A percentile compares a stretch with the other conserved stretches of the same genome.
These are phyloP conservation scores for Geotrichum europaeum DNA, from an alignment of 1,139 yeast genomes.

Conservation along the genomic window DNA sequence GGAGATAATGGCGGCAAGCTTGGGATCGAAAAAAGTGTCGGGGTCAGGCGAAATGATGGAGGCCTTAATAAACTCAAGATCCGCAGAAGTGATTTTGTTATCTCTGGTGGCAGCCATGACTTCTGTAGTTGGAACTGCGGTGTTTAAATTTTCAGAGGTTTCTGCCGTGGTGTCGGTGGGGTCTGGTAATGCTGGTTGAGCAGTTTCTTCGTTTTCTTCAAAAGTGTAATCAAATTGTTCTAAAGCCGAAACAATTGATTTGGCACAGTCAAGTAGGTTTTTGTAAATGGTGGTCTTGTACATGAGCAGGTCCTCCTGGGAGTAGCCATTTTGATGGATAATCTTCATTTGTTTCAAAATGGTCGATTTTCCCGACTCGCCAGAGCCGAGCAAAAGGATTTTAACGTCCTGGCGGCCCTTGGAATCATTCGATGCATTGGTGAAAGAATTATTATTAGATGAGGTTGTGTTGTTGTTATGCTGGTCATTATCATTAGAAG, in stretches of 20 bases:
- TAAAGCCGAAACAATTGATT: conserved; percentile 53
- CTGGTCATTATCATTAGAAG: not conserved
- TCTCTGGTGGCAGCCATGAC: not conserved
- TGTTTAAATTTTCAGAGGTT: not conserved
- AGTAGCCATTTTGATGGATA: conserved; percentile 63
- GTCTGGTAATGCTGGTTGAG: not conserved
- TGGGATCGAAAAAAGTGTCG: conserved; percentile 28
- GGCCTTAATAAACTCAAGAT: conserved; percentile 23
- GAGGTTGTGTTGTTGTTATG: not conserved
- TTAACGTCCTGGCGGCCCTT: conserved; percentile 41
- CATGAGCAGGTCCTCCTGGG: conserved; percentile 54
- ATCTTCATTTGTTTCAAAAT: conserved; percentile 73
- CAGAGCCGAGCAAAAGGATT: conserved; percentile 62
- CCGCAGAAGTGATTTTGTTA: conserved; percentile 19
- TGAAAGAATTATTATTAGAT: too few relatives aligned
- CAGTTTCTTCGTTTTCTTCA: not conserved
- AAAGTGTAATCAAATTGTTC: conserved; percentile 24
- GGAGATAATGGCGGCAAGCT: conserved; percentile 27
- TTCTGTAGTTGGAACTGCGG: not conserved
- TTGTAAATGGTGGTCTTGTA: conserved; percentile 63
- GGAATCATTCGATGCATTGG: not conserved
- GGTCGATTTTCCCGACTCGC: conserved; percentile 73
- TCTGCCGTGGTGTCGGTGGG: not conserved
- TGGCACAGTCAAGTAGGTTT: conserved; percentile 59
- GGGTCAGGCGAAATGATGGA: conserved; percentile 31